These are phyloP conservation scores for Chenopodium quinoa DNA, from an alignment of 148 eudicot species.

Conservation along the genomic window DNA sequence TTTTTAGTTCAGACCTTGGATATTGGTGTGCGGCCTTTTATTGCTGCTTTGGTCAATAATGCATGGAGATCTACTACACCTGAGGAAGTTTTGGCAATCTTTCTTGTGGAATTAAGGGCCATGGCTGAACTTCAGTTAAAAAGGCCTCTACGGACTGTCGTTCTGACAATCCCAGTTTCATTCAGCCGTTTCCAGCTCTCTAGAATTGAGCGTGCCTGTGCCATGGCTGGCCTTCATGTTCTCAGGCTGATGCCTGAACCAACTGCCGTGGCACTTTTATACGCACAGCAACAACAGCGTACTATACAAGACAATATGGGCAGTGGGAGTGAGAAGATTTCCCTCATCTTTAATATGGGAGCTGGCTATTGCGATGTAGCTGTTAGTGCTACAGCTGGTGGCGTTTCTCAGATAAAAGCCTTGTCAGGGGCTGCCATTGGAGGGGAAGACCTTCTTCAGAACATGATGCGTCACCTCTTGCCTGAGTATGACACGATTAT, in stretches of 20 bases:
- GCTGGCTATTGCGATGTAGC: conserved; percentile 86
- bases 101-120: conserved; percentile 64
- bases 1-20: conserved; percentile 74
- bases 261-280: conserved; percentile 75
- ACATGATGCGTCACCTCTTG: conserved; percentile 57
- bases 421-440: conserved; percentile 64
- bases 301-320: conserved; percentile 58
- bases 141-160: conserved; percentile 57
- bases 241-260: conserved; percentile 92
- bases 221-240: conserved; percentile 91
- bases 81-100: conserved; percentile 84
- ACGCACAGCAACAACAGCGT: conserved; percentile 74
- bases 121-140: conserved; percentile 69
- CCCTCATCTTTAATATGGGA: conserved; percentile 81
- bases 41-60: conserved; percentile 78
- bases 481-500: conserved; percentile 55
- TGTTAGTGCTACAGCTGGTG: conserved; percentile 73
- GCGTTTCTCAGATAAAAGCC: conserved; percentile 82
- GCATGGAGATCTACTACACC: conserved; percentile 86
- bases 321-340: conserved; percentile 70
- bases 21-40: conserved; percentile 79
- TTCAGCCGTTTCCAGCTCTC: conserved; percentile 80
- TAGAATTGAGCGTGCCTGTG: conserved; percentile 75
- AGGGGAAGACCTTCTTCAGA: conserved; percentile 86
- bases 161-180: conserved; percentile 72